Base-by-base conservation (phyloP, 140 eudicot genomes). In the Anethum foeniculum region DNA sequence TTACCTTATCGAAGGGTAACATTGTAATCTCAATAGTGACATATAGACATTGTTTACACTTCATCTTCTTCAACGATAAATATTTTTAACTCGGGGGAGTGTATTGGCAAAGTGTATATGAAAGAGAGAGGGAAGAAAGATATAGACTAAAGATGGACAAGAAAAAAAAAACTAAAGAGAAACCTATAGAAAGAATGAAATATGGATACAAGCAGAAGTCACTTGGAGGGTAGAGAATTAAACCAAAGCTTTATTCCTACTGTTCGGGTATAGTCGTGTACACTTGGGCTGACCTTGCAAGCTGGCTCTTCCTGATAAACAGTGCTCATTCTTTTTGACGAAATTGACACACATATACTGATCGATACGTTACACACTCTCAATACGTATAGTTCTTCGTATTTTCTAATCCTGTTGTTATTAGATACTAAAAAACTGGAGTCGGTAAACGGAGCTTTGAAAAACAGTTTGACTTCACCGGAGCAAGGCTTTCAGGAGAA, bases 131-230 rank as follows among this genome's bases (percentile, higher is more conserved):
- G 81, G 97, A 95, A 84, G 90, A 95, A 79, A 88, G 97, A 68
- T 95, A 95, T 81, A 85, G 99, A 81, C 21, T 79, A 52, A 95
- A 95, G 79, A 95, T 95, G 99, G 97, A 95, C 85, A 95, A 92
- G 86, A 95, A 95, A 77, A 91, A 97, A 84, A 95, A 91, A 91
- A 90, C 86, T 10, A 90, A 84, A 84, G 99, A 95, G 86, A 95
- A 91, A 84, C 71, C 91, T 80, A 60, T 87, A 2, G 97, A 92
- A 75, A 86, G 99, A 80, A 65, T 87, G 84, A 83, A 82, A 85
- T 67, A 82, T 65, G 99, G 97, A 38, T 95, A 95, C 85, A 89
- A 79, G 79, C 99, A 95, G 87, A 88, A 86, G 79, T 77, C 97
- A 47, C 92, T 95, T 52, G 97, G 92, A 82, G 84, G 91, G 68